Evolutionary conservation across 768 basidiomycete species (phyloP), one percentile per base, ranked within the genome.

Genomic region (Neoboletus subvelutipes): DNA sequence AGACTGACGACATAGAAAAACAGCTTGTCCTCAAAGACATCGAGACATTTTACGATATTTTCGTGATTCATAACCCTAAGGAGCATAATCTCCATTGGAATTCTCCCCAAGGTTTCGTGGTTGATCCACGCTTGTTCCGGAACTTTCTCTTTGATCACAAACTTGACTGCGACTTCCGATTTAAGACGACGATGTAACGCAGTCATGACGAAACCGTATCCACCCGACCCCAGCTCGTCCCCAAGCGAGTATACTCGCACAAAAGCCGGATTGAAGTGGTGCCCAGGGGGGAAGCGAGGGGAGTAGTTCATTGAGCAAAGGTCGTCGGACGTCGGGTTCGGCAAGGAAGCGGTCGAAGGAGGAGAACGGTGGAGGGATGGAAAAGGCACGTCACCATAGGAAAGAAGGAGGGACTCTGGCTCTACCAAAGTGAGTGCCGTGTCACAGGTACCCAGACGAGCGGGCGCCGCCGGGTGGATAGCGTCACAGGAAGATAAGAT

Each of bases 131-230:
- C 73, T 56, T 80, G 78, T 18, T 79, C 78, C 0, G 82, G 82
- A 1, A 86, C 78, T 58, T 84, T 81, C 50, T 77, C 80, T 72
- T 92, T 94, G 76, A 90, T 83, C 67, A 98, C 94, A 71, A 98
- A 97, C 75, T 98, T 98, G 72, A 97, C 90, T 0, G 94, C 94
- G 52, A 94, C 94, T 68, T 94, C 90, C 55, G 76, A 71, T 0
- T 78, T 78, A 45, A 81, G 78, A 31, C 61, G 64, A 15, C 82
- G 83, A 67, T 91, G 83, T 36, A 78, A 74, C 11, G 92, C 94
- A 3, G 89, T 88, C 82, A 96, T 90, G 28, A 98, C 95, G 69
- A 98, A 97, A 2, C 94, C 94, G 68, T 94, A 98, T 18, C 94
- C 94, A 43, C 95, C 95, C 11, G 86, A 85, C 41, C 95, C 95